A percentile compares a stretch with the other conserved stretches of the same genome.
phyloP scores from a whole-genome alignment of 2,329 filamentous ascomycete species.

The Neophaeococcomyces mojaviensis region DNA sequence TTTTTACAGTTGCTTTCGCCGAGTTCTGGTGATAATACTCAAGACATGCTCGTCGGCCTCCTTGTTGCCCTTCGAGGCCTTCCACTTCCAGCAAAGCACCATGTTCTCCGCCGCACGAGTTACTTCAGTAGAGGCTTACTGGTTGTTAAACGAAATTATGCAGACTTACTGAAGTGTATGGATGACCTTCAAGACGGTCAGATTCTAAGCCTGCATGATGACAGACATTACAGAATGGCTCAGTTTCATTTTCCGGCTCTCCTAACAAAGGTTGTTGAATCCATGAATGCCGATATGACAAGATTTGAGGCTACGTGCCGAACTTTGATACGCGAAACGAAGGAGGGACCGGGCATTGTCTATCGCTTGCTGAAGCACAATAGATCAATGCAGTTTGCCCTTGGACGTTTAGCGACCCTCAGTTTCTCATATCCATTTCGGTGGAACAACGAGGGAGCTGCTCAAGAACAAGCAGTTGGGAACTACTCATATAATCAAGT shows the following conservation, averaged over 20 bases:
- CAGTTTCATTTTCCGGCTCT: conserved; percentile 1
- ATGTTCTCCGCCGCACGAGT: neutral
- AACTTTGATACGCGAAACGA: neutral
- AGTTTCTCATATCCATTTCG: neutral
- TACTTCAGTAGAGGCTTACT: neutral
- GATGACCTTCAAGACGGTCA: neutral
- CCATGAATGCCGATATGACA: conserved; percentile 2
- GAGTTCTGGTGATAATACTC: neutral
- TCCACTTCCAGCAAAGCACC: neutral
- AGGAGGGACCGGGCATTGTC: neutral
- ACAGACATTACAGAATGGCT: neutral
- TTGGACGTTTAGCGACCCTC: neutral
- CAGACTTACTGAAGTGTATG: neutral
- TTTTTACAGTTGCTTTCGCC: neutral
- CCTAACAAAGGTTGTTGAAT: neutral
- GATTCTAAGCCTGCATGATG: neutral
- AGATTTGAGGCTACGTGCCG: neutral
- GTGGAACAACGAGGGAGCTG: neutral
- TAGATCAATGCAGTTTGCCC: conserved; percentile 1
- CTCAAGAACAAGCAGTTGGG: neutral
- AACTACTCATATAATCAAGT: conserved; percentile 32
- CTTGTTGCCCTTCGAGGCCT: neutral
- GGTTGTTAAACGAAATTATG: neutral
- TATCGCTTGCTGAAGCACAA: conserved; percentile 7
- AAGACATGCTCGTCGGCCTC: conserved; percentile 4